Evolutionary conservation across 176 grass and related monocot species (phyloP).

Genomic region (Oryza australiensis): DNA sequence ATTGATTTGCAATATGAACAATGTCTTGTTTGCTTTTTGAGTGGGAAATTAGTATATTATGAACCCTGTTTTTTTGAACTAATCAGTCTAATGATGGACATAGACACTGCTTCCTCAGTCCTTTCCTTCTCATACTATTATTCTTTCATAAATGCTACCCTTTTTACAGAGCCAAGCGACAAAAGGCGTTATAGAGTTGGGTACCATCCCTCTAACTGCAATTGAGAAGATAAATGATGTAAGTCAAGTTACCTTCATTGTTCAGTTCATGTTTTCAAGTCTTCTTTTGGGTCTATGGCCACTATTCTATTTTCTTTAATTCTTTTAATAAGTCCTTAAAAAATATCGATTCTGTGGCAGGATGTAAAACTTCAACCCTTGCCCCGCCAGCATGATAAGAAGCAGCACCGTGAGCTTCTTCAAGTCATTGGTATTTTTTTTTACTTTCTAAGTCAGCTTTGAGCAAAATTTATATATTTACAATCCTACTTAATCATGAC

Average conservation of each 20-base stretch:
- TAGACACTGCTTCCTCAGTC: background rate
- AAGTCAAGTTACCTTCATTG: slow-evolving; percentile 37
- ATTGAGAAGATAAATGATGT: slow-evolving; percentile 93
- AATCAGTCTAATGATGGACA: slow-evolving; percentile 6
- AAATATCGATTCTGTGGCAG: slow-evolving; percentile 44
- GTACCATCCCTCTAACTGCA: slow-evolving; percentile 80
- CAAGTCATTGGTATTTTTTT: slow-evolving; percentile 73
- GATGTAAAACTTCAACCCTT: slow-evolving; percentile 74
- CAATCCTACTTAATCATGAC: slow-evolving; percentile 1
- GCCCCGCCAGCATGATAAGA: slow-evolving; percentile 64
- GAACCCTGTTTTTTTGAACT: background rate
- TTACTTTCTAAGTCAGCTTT: slow-evolving; percentile 19
- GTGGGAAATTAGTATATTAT: too few species aligned
- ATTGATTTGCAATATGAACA: too few species aligned
- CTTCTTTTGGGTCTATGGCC: background rate
- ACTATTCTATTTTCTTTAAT: slow-evolving; percentile 18
- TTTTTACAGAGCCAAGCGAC: slow-evolving; percentile 70
- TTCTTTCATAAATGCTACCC: slow-evolving; percentile 12
- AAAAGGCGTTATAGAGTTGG: slow-evolving; percentile 72
- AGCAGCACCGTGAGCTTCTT: slow-evolving; percentile 65
- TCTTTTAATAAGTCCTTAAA: slow-evolving; percentile 30
- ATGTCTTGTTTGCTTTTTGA: too few species aligned
- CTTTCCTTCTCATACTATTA: background rate
- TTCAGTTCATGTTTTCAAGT: slow-evolving; percentile 3
- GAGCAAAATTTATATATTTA: background rate